Percentiles rank a stretch among this genome's conserved stretches.
phyloP scores from a whole-genome alignment of 2,329 filamentous ascomycete species.

The Alternaria consortialis region DNA sequence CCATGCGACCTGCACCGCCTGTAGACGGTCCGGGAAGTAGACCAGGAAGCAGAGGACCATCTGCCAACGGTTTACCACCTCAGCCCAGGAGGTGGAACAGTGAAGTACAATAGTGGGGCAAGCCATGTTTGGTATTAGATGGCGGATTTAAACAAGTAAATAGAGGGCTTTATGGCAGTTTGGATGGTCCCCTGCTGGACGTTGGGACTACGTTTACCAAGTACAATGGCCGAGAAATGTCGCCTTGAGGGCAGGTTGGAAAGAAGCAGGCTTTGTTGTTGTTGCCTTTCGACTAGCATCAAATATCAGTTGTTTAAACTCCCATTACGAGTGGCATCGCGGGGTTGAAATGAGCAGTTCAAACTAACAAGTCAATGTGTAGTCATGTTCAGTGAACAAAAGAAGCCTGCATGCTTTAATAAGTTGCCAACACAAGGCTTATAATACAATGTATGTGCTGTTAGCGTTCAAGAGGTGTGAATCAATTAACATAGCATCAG shows the following conservation, averaged over 20 bases:
- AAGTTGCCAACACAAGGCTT: neutral
- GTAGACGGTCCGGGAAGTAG: slow-evolving; percentile 38
- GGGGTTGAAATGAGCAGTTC: neutral
- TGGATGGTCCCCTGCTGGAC: neutral
- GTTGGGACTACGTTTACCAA: neutral
- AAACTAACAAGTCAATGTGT: neutral
- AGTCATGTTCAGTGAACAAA: neutral
- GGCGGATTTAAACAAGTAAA: neutral
- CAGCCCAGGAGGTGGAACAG: slow-evolving; percentile 45
- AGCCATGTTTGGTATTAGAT: neutral
- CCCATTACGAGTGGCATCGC: neutral
- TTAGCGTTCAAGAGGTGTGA: neutral
- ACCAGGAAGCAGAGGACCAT: slow-evolving; percentile 32
- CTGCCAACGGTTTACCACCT: slow-evolving; percentile 15
- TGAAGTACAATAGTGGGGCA: slow-evolving; percentile 35
- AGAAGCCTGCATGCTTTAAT: neutral
- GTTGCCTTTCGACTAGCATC: slow-evolving; percentile 5
- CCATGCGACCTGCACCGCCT: slow-evolving; percentile 56
- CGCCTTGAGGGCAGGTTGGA: slow-evolving; percentile 2
- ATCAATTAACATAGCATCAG: no score
- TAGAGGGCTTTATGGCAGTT: neutral
- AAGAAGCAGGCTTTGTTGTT: slow-evolving; percentile 1
- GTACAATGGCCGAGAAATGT: neutral
- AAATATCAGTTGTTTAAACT: neutral
- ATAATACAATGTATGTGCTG: neutral